Evolutionary conservation across 2,329 filamentous ascomycete species (phyloP).

Genomic region (Fusarium sp.): DNA sequence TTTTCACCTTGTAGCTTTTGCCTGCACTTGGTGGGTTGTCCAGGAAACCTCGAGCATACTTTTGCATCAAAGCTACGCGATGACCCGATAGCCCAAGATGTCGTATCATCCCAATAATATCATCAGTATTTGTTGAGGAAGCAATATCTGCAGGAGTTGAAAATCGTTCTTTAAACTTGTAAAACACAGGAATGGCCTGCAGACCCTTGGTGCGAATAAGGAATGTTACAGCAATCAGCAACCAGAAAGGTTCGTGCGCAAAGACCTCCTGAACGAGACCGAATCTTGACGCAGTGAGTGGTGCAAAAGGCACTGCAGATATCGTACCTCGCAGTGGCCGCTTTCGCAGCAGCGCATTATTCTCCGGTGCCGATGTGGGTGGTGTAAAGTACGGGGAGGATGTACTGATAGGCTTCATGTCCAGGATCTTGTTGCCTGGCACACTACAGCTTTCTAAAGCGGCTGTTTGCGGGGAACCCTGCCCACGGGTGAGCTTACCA

Average conservation of each 20-base stretch:
- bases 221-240: conserved; percentile 84
- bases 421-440: conserved; percentile 1
- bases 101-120: conserved; percentile 69
- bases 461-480: conserved; percentile 20
- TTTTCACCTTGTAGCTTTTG: conserved; percentile 62
- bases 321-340: conserved; percentile 56
- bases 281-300: conserved; percentile 69
- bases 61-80: conserved; percentile 73
- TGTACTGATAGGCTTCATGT: conserved; percentile 23
- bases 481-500: not conserved
- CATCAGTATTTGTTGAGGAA: conserved; percentile 55
- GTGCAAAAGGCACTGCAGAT: conserved; percentile 71
- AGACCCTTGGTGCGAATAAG: conserved; percentile 82
- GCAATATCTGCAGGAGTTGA: conserved; percentile 72
- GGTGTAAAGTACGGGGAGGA: conserved; percentile 49
- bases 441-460: not conserved
- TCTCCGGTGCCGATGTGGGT: conserved; percentile 16
- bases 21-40: conserved; percentile 67
- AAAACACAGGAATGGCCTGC: conserved; percentile 79
- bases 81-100: conserved; percentile 76
- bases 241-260: conserved; percentile 76
- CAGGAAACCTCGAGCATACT: conserved; percentile 75
- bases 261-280: conserved; percentile 87
- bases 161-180: conserved; percentile 71
- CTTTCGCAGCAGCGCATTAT: conserved; percentile 33